Base-by-base conservation (phyloP, 495 filamentous ascomycete genomes). In the Penicillium paradoxum region DNA sequence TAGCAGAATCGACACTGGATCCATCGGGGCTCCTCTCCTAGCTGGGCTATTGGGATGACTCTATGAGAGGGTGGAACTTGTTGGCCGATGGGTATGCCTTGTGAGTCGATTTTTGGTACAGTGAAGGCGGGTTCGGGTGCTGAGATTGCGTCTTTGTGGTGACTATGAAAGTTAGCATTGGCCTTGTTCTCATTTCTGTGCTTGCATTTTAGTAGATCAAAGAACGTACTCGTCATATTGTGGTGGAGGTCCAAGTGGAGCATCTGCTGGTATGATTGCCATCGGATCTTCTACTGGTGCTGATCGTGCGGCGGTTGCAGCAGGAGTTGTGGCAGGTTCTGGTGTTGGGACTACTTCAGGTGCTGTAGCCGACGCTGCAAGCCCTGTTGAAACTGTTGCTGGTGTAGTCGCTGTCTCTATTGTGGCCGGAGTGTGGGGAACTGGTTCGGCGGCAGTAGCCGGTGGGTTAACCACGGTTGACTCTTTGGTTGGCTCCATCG, bases 1-100 rank as follows among this genome's bases (percentile, higher is more conserved):
- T 45, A 24, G 33, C 57, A 59, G 39, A 59, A 59, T 13, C 53
- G 57, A 45, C 57, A 59, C 15, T 36, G 36, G 27, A 59, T 38
- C 25, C 48, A 4, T 6, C 49, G 32, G 3, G 57, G 57, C 13
- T 49, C 44, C 34, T 59, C 57, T 11, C 29, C 38, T 3, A 56
- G 44, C 6, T 48, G 38, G 0, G 38, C 46, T 4, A 56, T 5
- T 8, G 55, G 34, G 18, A 49, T 38, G 10, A 42, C 21, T 27
- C 40, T 50, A 10, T 29, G 43, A 14, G 25, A 38, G 17, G 38
- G 30, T 18, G 48, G 45, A 9, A 18, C 33, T 36, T 34, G 30
- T 9, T n/a, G 4, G 6, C 6, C 18, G 6, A 7, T 5, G 18
- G 7, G 7, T 0, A 8, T 0, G 3, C 0, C 34, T 38, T 36